These are phyloP conservation scores for Globisporangium lucens DNA, from an alignment of 352 stramenopile species.

Conservation along the genomic window DNA sequence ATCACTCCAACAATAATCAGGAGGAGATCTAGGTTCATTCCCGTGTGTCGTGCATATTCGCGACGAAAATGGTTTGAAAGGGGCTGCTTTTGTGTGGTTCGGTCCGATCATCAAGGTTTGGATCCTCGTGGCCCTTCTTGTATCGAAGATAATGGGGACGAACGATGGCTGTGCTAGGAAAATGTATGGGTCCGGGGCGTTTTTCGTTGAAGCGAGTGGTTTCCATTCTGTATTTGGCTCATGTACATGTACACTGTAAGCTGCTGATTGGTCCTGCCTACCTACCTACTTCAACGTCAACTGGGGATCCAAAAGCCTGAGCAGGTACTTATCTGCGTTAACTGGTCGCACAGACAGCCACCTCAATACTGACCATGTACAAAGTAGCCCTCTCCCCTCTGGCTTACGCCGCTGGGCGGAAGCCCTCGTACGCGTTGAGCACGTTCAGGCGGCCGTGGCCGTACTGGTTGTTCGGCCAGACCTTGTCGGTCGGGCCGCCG, in stretches of 20 bases:
- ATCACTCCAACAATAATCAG: no score
- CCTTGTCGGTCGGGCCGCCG: slow-evolving; percentile 20
- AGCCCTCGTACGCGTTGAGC: slow-evolving; percentile 24
- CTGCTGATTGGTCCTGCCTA: no score
- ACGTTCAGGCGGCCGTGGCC: slow-evolving; percentile 25
- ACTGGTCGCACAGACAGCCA: no score
- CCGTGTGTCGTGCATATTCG: no score
- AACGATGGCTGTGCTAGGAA: no score
- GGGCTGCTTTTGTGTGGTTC: background rate
- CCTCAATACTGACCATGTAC: no score
- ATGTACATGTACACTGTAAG: background rate
- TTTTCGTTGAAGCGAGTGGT: no score
- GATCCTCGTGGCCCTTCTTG: no score
- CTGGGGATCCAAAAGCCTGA: background rate
- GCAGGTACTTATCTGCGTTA: background rate
- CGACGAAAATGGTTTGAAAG: background rate
- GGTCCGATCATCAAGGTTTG: no score
- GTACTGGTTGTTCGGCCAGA: slow-evolving; percentile 40
- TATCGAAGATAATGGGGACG: no score
- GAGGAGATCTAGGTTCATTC: no score
- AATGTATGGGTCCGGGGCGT: no score
- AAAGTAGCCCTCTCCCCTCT: background rate
- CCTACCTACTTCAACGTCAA: background rate
- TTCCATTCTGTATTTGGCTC: background rate
- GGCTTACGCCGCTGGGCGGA: slow-evolving; percentile 9